Base-by-base conservation (phyloP, 2,329 filamentous ascomycete species). In the Cladorrhinum sp. region DNA sequence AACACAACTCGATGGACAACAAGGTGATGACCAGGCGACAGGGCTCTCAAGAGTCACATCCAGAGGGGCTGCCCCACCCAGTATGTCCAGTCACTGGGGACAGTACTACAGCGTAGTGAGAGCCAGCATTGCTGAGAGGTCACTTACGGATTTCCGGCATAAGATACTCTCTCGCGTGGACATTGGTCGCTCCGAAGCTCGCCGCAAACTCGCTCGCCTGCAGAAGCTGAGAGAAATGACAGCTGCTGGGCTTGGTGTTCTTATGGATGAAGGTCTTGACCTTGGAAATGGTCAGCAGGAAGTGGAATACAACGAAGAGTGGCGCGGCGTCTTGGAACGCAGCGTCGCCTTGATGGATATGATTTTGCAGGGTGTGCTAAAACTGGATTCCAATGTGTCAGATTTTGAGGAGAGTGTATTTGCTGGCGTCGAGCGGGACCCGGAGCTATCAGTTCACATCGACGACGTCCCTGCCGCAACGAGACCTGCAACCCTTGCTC, bases 261-360 rank as follows among this genome's bases (percentile, higher is more conserved):
- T 99, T 24, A 87, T 97, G 67, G 91, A 94, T 59, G 92, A 96
- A 71, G 92, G 91, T 2, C 78, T 97, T 53, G 86, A 86, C 55
- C 86, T 91, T 49, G 78, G 82, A 20, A 81, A 81, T 26, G 85
- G 87, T 16, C 84, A 87, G 46, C 82, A 85, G 76, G 73, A 78
- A 54, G 71, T 73, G 3, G 73, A 74, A 3, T 46, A 57, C 12
- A 71, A 66, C 30, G 78, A 79, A 39, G 81, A 84, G 64, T 82
- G 84, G 73, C 95, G 92, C 73, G 85, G 85, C 36, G 85, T 90
- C 10, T 86, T 97, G 20, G 88, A 91, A 66, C 86, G 88, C 60
- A 96, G 90, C 67, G 88, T 97, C 50, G 86, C 87, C 21, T 77
- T 97, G 28, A 96, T 98, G 83, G 91, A 96, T 69, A 90, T 89